Conservation (phyloP, 2,329 filamentous ascomycete species). For the Ophiosphaerella herpotricha region DNA sequence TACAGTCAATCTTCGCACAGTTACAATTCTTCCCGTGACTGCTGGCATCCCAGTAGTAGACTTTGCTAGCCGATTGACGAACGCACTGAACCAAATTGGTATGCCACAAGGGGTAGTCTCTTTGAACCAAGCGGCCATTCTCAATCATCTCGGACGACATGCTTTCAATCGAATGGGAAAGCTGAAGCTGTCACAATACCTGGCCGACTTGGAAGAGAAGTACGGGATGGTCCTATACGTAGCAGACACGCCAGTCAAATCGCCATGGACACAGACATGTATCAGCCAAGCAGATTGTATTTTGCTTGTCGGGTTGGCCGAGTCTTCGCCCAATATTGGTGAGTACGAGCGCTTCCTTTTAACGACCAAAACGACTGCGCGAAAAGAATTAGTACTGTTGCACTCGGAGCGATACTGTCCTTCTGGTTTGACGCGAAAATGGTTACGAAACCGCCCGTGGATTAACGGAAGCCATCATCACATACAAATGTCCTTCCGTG, state of each 20-base stretch:
- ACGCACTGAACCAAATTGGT: slow-evolving; percentile 86
- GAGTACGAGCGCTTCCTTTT: slow-evolving; percentile 97
- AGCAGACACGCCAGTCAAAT: slow-evolving; percentile 94
- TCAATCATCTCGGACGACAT: slow-evolving; percentile 93
- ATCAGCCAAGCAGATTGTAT: slow-evolving; percentile 97
- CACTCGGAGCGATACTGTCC: slow-evolving; percentile 87
- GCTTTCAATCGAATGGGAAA: slow-evolving; percentile 98
- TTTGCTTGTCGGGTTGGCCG: slow-evolving; percentile 85
- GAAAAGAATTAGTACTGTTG: slow-evolving; percentile 88
- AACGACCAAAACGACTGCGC: slow-evolving; percentile 94
- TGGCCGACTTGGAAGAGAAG: slow-evolving; percentile 96
- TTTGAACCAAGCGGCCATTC: slow-evolving; percentile 88
- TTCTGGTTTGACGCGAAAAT: slow-evolving; percentile 82
- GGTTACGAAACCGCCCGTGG: slow-evolving; percentile 90
- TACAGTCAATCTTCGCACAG: slow-evolving; percentile 88
- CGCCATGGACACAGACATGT: slow-evolving; percentile 97
- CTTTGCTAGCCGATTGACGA: slow-evolving; percentile 87
- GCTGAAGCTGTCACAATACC: slow-evolving; percentile 90
- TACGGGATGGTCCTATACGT: slow-evolving; percentile 95
- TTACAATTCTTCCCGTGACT: slow-evolving; percentile 88
- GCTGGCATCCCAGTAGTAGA: slow-evolving; percentile 92
- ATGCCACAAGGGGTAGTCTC: slow-evolving; percentile 88
- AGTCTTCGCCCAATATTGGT: slow-evolving; percentile 85
- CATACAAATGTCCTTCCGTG: slow-evolving; percentile 89
- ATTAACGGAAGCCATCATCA: slow-evolving; percentile 98